Conservation (phyloP, 352 stramenopile species). For the Blastocystis sp. region DNA sequence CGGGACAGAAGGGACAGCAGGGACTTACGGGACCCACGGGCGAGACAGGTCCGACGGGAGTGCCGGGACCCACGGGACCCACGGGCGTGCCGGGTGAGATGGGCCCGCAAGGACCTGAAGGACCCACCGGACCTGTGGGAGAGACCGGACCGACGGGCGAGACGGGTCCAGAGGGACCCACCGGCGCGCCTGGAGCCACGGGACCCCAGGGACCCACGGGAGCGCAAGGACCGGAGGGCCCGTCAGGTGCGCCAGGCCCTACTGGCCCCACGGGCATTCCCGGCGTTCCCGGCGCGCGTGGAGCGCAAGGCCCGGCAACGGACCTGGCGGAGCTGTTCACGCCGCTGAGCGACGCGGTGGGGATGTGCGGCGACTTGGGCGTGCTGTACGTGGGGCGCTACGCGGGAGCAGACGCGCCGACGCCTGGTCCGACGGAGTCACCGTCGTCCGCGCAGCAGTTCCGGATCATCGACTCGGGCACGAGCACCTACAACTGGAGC, state of each 20-base stretch:
- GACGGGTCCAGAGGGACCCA: constrained; percentile 46
- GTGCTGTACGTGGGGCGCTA: background rate
- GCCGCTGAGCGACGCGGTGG: background rate
- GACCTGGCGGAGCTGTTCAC: background rate
- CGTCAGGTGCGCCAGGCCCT: constrained; percentile 30
- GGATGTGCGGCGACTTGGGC: background rate
- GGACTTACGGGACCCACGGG: constrained; percentile 46
- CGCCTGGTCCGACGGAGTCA: background rate
- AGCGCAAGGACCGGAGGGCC: background rate
- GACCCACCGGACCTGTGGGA: constrained; percentile 18
- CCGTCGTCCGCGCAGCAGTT: background rate
- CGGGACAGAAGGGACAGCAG: constrained; percentile 9
- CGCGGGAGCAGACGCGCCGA: background rate
- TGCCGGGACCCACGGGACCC: constrained; percentile 10
- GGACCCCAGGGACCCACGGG: constrained; percentile 3
- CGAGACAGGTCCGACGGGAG: constrained; percentile 8
- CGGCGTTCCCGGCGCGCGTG: constrained; percentile 17
- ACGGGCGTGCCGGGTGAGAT: background rate
- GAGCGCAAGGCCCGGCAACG: constrained; percentile 12
- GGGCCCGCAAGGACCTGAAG: background rate
- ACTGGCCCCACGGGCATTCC: constrained; percentile 30
- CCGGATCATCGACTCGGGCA: background rate
- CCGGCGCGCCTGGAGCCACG: constrained; percentile 17
- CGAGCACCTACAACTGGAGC: background rate
- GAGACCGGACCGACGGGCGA: constrained; percentile 50